Evolutionary conservation across 2,329 filamentous ascomycete species (phyloP).

Genomic region (Didymella arachidicola): DNA sequence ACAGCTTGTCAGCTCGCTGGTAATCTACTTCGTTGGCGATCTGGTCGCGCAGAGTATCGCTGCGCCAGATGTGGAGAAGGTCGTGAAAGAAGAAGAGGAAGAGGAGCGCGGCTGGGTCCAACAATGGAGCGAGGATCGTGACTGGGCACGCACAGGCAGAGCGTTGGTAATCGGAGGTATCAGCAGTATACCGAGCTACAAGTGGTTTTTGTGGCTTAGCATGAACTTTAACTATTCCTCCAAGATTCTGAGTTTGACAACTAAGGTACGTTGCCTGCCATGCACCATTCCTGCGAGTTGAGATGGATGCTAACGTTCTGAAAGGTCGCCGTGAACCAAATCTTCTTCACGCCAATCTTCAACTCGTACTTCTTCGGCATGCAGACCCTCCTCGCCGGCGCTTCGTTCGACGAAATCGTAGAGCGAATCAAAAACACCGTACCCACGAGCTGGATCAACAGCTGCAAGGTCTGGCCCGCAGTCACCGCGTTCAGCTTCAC

Average conservation of each 20-base stretch:
- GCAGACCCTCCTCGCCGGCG: slow-evolving; percentile 63
- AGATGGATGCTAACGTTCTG: slow-evolving; percentile 7
- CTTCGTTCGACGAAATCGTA: slow-evolving; percentile 68
- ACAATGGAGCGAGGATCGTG: slow-evolving; percentile 54
- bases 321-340: slow-evolving; percentile 76
- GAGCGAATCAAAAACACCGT: slow-evolving; percentile 78
- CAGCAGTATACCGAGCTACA: slow-evolving; percentile 78
- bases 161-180: slow-evolving; percentile 77
- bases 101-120: slow-evolving; percentile 48
- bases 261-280: slow-evolving; percentile 61
- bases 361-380: slow-evolving; percentile 62
- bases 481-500: slow-evolving; percentile 87
- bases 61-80: slow-evolving; percentile 27
- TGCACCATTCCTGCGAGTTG: not conserved
- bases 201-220: slow-evolving; percentile 84
- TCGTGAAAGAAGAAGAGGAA: slow-evolving; percentile 17
- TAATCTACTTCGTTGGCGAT: slow-evolving; percentile 82
- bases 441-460: slow-evolving; percentile 77
- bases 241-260: slow-evolving; percentile 71
- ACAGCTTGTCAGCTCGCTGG: slow-evolving; percentile 76
- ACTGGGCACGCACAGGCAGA: slow-evolving; percentile 67
- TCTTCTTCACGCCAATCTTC: slow-evolving; percentile 75
- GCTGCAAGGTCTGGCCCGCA: slow-evolving; percentile 85
- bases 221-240: slow-evolving; percentile 85
- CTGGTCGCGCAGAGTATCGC: slow-evolving; percentile 75